Evolutionary conservation across 805 yeast species (phyloP), one percentile per base, ranked within the genome.

Genomic region (Millerago galiae): DNA sequence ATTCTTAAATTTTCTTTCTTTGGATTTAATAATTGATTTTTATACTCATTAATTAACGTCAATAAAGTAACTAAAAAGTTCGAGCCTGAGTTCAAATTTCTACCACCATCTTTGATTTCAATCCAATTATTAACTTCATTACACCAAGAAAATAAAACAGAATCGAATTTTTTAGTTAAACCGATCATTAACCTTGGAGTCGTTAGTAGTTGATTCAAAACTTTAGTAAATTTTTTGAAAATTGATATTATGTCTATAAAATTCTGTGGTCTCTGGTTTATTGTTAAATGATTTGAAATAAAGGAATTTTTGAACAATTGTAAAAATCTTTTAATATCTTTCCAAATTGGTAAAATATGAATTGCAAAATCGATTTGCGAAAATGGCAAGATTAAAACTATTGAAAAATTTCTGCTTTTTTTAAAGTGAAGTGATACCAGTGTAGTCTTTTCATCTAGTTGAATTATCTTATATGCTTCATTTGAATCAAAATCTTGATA

Each of bases 71-170:
- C 46, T 17, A 56, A 36, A 38, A 56, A 56, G 33, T 53, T 49
- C 2, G 56, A 45, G 1, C 60, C 58, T 14, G 43, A 14, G 16
- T 40, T 44, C 13, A 37, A 43, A 12, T 31, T 44, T 5, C 37
- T 41, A n/a, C 67, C 63, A 11, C 71, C 72, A 49, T 68, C 73
- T 44, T 67, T 68, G 18, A 67, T 56, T 36, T 67, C 71, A 12
- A 67, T 52, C 73, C 73, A 68, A 39, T 60, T 63, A 40, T 63
- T 63, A 3, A 63, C 56, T 33, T 65, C 67, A 44, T 55, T 59
- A 41, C 66, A 64, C 72, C 72, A 67, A n/a, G 60, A 55, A 11
- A 54, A 47, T 10, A 67, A 49, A 36, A 63, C 59, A 9, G 55
- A 49, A 8, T 49, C 47, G 18, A 54, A 58, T 14, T 50, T 40